These are phyloP conservation scores for Pythium phragmitis DNA, from an alignment of 352 stramenopile species.

Conservation along the genomic window DNA sequence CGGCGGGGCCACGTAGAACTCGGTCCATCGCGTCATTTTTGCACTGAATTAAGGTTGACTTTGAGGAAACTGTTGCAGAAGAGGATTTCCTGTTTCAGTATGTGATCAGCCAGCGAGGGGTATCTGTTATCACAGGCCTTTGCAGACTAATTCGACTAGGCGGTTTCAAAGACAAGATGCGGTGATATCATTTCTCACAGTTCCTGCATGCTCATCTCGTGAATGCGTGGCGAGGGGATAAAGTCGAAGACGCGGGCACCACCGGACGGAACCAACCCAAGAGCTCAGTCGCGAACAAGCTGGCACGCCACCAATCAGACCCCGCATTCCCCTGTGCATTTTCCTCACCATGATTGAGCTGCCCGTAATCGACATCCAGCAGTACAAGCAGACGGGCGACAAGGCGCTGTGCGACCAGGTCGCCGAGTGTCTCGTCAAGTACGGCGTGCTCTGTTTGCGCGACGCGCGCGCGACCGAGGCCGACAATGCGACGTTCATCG, in stretches of 20 bases:
- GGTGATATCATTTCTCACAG: background rate
- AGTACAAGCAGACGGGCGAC: conserved; percentile 76
- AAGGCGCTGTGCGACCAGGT: conserved; percentile 69
- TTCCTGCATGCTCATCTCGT: conserved; percentile 21
- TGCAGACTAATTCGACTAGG: too few species aligned
- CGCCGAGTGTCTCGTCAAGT: conserved; percentile 82
- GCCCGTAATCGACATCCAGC: conserved; percentile 77
- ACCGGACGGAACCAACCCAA: background rate
- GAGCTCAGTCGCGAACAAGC: background rate
- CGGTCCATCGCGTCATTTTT: conserved; percentile 6
- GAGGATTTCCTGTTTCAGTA: background rate
- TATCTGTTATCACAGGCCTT: too few species aligned
- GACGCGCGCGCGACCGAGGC: conserved; percentile 69
- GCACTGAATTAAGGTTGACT: background rate
- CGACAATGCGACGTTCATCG: conserved; percentile 87
- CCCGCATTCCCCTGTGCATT: background rate
- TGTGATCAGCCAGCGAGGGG: background rate
- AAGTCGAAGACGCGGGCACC: conserved; percentile 15
- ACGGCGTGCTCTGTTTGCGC: conserved; percentile 80
- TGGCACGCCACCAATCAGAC: background rate
- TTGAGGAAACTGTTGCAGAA: background rate
- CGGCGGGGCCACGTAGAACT: conserved; percentile 87
- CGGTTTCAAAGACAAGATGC: too few species aligned
- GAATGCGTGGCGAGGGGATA: conserved; percentile 12
- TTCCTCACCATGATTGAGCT: conserved; percentile 62